These are phyloP conservation scores for Przewalskia tangutica DNA, from an alignment of 257 asterid genomes.

Conservation along the genomic window DNA sequence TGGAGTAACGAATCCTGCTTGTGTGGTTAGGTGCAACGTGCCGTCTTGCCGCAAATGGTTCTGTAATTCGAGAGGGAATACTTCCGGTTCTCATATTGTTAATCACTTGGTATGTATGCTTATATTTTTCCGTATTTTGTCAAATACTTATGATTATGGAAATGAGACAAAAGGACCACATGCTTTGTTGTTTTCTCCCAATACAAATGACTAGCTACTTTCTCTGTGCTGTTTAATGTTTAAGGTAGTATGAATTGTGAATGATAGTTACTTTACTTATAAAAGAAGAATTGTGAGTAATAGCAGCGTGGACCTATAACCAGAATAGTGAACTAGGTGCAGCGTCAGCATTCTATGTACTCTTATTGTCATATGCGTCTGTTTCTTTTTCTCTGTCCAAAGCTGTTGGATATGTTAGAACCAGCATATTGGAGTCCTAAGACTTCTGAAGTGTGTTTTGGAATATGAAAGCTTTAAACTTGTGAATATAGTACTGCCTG, in stretches of 20 bases:
- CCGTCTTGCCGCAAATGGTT: slow-evolving; percentile 97
- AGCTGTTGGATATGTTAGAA: background rate
- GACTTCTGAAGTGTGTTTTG: background rate
- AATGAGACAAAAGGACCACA: background rate
- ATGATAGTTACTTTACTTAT: background rate
- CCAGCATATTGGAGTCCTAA: background rate
- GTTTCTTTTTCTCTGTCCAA: background rate
- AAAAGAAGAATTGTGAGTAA: background rate
- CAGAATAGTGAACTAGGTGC: background rate
- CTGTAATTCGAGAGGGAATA: slow-evolving; percentile 95
- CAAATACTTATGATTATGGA: background rate
- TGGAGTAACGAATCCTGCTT: slow-evolving; percentile 89
- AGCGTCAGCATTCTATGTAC: background rate
- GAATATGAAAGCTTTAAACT: background rate
- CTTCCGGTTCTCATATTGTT: slow-evolving; percentile 96
- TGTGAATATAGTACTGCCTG: background rate
- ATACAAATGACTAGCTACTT: background rate
- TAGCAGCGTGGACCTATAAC: background rate
- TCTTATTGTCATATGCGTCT: background rate
- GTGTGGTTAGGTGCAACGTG: slow-evolving; percentile 91
- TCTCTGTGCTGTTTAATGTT: background rate
- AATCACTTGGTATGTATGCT: slow-evolving; percentile 78
- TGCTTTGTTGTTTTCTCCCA: background rate
- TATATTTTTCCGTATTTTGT: background rate
- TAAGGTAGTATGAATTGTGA: background rate